Base-by-base conservation (phyloP, 495 filamentous ascomycete genomes). In the Aspergillus kassunensis region DNA sequence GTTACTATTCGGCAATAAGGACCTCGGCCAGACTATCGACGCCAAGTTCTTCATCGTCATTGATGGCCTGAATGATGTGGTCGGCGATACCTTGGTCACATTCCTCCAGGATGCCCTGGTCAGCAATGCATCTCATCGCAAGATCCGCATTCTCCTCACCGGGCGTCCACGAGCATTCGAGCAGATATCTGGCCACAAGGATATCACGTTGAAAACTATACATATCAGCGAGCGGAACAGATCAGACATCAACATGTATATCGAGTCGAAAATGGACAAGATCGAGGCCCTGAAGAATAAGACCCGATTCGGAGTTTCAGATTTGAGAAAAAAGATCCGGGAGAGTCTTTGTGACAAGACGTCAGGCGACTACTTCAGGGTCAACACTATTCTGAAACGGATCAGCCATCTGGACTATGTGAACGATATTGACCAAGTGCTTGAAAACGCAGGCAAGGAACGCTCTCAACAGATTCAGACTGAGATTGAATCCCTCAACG, bases 21-120 rank as follows among this genome's bases (percentile, higher is more conserved):
- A 72, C 27, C 12, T 61, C 8, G 45, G 39, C 2, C 41, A 39
- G 12, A 44, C 42, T 9, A 54, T 63, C 9, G 62, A 67, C 31
- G 68, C 68, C 1, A 67, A 60, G 1, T 68, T 72, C 42, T 65
- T 66, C 34, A 55, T 72, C 6, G 64, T 72, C 44, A 64, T 70
- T 19, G 69, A 72, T 30, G 61, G 66, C 0, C 25, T 67, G 1
- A 56, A 63, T 15, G 49, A 61, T 27, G 57, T 57, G 0, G 48
- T 70, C 23, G 37, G 64, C 6, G 57, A 57, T 31, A 47, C 64
- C 9, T 42, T 72, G 44, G 51, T 64, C 21, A 58, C 39, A 18
- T 55, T 70, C 20, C 57, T 64, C 10, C 56, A 58, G 6, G 37
- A 54, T 19, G 34, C 46, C 16, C 56, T 59, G 1, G 44, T 47